phyloP scores from a whole-genome alignment of 495 filamentous ascomycete genomes.

The Cercophora samala region DNA sequence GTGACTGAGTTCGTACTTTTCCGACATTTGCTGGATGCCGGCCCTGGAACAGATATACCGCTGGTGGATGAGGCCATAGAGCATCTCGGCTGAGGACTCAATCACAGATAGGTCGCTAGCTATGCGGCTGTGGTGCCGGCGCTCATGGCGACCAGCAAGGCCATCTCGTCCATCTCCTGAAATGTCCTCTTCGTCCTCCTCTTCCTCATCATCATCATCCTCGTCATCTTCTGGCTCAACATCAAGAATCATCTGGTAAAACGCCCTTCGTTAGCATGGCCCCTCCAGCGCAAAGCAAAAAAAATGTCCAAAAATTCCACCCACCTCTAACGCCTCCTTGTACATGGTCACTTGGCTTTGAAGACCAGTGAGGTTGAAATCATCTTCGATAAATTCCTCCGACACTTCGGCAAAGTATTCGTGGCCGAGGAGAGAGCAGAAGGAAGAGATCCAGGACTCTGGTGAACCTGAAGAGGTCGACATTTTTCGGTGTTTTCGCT shows the following conservation, averaged over 20 bases:
- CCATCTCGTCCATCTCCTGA: constrained; percentile 60
- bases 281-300: constrained; percentile 19
- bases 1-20: constrained; percentile 95
- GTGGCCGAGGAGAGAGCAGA: constrained; percentile 91
- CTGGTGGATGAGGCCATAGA: constrained; percentile 97
- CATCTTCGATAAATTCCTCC: constrained; percentile 99
- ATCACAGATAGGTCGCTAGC: constrained; percentile 90
- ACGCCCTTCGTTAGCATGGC: background rate
- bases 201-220: constrained; percentile 76
- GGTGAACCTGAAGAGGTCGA: constrained; percentile 77
- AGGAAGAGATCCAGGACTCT: constrained; percentile 96
- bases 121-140: constrained; percentile 80
- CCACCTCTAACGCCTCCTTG: constrained; percentile 76
- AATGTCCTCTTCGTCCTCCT: constrained; percentile 74
- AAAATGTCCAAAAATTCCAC: constrained; percentile 6
- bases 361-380: constrained; percentile 96
- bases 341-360: constrained; percentile 97
- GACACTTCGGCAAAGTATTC: constrained; percentile 99
- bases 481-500: constrained; percentile 32
- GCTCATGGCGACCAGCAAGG: constrained; percentile 43
- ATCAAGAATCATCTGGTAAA: constrained; percentile 87
- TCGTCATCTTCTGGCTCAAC: constrained; percentile 94
- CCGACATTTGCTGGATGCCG: constrained; percentile 97
- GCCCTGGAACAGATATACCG: constrained; percentile 97
- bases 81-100: constrained; percentile 92